phyloP scores from a whole-genome alignment of 352 stramenopile species.

The Plasmopara muralis region DNA sequence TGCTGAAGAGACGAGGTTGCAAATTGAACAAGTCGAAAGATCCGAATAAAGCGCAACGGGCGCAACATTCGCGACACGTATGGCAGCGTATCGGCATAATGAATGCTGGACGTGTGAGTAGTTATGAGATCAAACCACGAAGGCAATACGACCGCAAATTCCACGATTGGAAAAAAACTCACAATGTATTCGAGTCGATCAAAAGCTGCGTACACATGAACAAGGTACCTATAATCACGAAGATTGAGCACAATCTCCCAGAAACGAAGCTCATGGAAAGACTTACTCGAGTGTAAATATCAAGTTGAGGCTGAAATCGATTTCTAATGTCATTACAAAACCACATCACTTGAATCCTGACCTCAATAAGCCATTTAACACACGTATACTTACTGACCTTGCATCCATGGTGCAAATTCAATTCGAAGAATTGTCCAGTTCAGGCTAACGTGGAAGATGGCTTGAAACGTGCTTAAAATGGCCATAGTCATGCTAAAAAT shows the following conservation, averaged over 20 bases:
- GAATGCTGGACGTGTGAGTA: conserved; percentile 14
- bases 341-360: too few relatives aligned
- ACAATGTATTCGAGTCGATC: conserved; percentile 55
- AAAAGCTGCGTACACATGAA: conserved; percentile 55
- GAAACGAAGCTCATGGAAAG: not conserved
- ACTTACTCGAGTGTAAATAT: conserved; percentile 68
- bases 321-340: conserved; percentile 18
- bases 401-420: conserved; percentile 29
- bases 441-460: conserved; percentile 52
- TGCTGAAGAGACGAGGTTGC: conserved; percentile 66
- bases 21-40: conserved; percentile 70
- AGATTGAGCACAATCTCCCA: not conserved
- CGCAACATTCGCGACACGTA: conserved; percentile 35
- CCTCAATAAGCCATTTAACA: not conserved
- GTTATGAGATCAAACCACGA: conserved; percentile 45
- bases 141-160: conserved; percentile 56
- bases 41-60: conserved; percentile 56
- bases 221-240: conserved; percentile 28
- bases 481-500: conserved; percentile 37
- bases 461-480: conserved; percentile 54
- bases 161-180: conserved; percentile 42
- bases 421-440: conserved; percentile 49
- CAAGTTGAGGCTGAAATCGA: conserved; percentile 55
- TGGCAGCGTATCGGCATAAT: conserved; percentile 13
- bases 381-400: conserved; percentile 26